Conservation (phyloP, 805 yeast genomes). For the Priceomyces haplophilus region DNA sequence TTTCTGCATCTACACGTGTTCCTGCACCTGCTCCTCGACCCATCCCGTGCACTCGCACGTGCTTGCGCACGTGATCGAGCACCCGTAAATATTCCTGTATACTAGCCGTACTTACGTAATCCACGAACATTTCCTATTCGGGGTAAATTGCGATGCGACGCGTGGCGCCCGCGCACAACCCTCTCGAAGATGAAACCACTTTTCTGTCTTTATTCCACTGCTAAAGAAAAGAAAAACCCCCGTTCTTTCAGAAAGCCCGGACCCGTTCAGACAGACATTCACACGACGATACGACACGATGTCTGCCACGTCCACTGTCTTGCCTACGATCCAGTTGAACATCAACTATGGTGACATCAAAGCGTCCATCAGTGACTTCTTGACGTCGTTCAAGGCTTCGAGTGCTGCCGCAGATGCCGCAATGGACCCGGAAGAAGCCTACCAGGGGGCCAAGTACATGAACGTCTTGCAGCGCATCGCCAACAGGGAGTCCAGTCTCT, state of each 20-base stretch:
- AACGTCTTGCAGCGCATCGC: slow-evolving; percentile 72
- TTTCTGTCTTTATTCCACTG: not conserved
- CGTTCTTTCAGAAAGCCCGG: no score
- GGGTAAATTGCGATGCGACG: slow-evolving; percentile 13
- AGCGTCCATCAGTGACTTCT: slow-evolving; percentile 58
- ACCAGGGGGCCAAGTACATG: slow-evolving; percentile 58
- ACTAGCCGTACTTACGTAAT: no score
- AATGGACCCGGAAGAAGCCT: slow-evolving; percentile 17
- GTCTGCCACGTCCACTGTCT: slow-evolving; percentile 27
- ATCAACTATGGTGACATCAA: slow-evolving; percentile 70
- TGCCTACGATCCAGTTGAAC: slow-evolving; percentile 67
- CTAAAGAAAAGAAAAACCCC: not conserved
- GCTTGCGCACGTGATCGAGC: no score
- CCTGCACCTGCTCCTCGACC: no score
- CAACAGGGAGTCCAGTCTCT: slow-evolving; percentile 70
- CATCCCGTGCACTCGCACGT: no score
- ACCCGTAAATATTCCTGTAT: no score
- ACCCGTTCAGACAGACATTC: no score
- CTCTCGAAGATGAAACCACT: not conserved
- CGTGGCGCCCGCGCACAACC: slow-evolving; percentile 7
- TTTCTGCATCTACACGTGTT: no score
- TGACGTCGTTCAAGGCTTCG: slow-evolving; percentile 58
- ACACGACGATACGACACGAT: slow-evolving; percentile 10
- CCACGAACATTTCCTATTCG: slow-evolving; percentile 11
- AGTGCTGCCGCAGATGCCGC: slow-evolving; percentile 25